These are phyloP conservation scores for Auxenochlorella protothecoides DNA, from an alignment of 139 green algal species.

Conservation along the genomic window DNA sequence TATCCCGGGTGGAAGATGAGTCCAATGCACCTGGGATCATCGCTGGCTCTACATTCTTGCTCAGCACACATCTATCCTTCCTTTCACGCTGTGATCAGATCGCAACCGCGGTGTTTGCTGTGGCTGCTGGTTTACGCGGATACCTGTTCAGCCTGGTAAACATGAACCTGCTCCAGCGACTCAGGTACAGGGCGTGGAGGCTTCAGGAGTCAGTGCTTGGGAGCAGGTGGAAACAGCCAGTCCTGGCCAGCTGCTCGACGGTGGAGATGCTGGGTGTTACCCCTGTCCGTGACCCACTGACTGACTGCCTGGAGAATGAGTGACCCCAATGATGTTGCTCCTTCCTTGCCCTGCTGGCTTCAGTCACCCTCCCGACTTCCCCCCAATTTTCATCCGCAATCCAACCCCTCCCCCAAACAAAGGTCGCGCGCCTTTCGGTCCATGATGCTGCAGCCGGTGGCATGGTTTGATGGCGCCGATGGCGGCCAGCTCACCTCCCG, in stretches of 20 bases:
- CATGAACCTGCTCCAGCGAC: slow-evolving; percentile 52
- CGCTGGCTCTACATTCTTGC: too few species aligned
- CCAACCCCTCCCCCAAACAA: too few species aligned
- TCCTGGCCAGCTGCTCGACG: too few species aligned
- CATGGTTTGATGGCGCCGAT: slow-evolving; percentile 41
- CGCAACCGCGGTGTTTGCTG: slow-evolving; percentile 38
- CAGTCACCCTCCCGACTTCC: background rate
- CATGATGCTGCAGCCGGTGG: slow-evolving; percentile 30
- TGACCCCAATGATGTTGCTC: background rate
- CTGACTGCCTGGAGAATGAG: too few species aligned
- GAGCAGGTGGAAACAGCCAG: background rate
- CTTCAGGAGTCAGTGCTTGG: slow-evolving; percentile 1
- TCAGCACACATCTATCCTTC: too few species aligned
- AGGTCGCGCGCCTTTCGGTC: slow-evolving; percentile 34
- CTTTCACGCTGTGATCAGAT: background rate
- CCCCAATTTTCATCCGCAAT: background rate
- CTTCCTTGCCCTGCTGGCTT: background rate
- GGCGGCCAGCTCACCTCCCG: slow-evolving; percentile 50
- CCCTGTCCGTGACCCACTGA: too few species aligned
- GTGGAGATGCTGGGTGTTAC: too few species aligned
- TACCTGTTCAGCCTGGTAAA: slow-evolving; percentile 63
- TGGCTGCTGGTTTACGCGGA: slow-evolving; percentile 50
- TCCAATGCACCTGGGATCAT: too few species aligned
- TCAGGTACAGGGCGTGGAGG: slow-evolving; percentile 26
- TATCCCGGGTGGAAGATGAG: too few species aligned